Percentiles rank a stretch among this genome's conserved stretches.
Evolutionary conservation across 2,329 filamentous ascomycete genomes (phyloP).

Genomic region (Pseudodiploospora longispora): DNA sequence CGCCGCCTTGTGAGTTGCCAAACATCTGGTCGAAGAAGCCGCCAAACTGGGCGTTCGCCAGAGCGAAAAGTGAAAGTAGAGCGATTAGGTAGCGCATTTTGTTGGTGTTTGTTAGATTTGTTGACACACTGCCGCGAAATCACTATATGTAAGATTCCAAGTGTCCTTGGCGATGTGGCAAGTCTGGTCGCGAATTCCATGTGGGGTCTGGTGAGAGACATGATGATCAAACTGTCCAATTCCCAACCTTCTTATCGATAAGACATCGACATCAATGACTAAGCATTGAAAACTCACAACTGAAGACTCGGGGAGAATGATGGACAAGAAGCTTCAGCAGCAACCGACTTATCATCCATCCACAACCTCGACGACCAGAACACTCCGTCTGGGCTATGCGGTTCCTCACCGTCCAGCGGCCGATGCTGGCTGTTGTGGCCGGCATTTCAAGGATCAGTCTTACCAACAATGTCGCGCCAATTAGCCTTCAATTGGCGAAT

Average conservation of each 20-base stretch:
- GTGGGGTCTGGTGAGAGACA: not conserved
- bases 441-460: constrained; percentile 20
- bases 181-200: no score
- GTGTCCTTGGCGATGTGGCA: no score
- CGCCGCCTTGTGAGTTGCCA: constrained; percentile 38
- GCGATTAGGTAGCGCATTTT: constrained; percentile 30
- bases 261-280: constrained; percentile 2
- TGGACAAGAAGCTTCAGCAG: constrained; percentile 1
- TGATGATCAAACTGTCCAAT: constrained; percentile 13
- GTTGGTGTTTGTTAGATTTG: not conserved
- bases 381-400: constrained; percentile 29
- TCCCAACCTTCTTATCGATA: constrained; percentile 14
- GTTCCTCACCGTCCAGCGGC: constrained; percentile 39
- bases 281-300: constrained; percentile 9
- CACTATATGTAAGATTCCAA: no score
- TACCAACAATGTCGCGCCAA: constrained; percentile 11
- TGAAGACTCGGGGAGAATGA: constrained; percentile 2
- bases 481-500: constrained; percentile 27
- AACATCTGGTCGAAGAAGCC: constrained; percentile 99
- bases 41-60: constrained; percentile 70
- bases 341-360: not conserved
- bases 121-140: no score
- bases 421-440: constrained; percentile 31
- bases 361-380: not conserved
- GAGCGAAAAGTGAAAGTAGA: constrained; percentile 51